Percentiles rank a stretch among this genome's conserved stretches.
Evolutionary conservation across 345 rosid species (phyloP).

Genomic region (Noccaea bulbosa): DNA sequence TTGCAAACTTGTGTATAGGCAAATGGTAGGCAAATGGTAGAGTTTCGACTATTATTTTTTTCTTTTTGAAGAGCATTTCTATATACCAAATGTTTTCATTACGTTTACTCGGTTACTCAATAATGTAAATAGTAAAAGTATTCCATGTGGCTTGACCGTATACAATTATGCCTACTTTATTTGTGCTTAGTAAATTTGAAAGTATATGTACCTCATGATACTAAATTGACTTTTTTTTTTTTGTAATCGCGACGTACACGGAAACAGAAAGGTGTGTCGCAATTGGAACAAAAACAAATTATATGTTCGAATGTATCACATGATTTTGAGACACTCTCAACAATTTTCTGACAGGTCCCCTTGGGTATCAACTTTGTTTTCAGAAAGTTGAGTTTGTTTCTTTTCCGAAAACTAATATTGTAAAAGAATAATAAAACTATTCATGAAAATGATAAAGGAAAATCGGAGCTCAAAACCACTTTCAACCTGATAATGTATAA

Average conservation of each 20-base stretch:
- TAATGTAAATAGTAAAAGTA: neutral
- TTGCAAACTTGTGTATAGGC: neutral
- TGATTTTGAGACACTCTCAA: constrained; percentile 24
- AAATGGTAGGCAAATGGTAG: neutral
- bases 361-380: constrained; percentile 29
- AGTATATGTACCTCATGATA: too few relatives aligned
- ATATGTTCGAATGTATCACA: constrained; percentile 23
- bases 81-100: neutral
- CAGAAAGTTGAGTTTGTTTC: constrained; percentile 40
- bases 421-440: neutral
- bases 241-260: constrained; percentile 15
- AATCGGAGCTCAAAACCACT: neutral
- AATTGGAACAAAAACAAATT: constrained; percentile 19
- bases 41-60: neutral
- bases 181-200: too few relatives aligned
- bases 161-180: neutral
- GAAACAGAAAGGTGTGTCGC: constrained; percentile 15
- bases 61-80: neutral
- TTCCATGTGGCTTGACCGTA: neutral
- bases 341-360: constrained; percentile 22
- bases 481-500: constrained; percentile 5
- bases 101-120: neutral
- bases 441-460: neutral
- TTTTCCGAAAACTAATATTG: constrained; percentile 21
- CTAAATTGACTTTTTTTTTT: too few relatives aligned